phyloP scores from a whole-genome alignment of 2,329 filamentous ascomycete genomes.

The Knufia petricola region DNA sequence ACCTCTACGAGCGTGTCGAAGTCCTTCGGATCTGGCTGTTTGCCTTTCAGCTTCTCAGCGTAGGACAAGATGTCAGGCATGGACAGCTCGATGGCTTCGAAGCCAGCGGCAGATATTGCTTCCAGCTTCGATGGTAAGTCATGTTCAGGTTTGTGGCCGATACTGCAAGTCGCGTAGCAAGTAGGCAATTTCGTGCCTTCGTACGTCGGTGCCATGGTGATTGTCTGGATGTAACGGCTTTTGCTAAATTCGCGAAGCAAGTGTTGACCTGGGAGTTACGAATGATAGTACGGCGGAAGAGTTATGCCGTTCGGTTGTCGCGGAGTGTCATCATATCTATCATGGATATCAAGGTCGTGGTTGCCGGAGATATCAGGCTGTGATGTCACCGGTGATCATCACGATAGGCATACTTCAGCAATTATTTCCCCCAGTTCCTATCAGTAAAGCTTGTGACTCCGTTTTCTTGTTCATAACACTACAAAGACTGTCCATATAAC shows the following conservation, averaged over 20 bases:
- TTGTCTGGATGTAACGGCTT: not conserved
- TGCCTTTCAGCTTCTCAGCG: conserved; percentile 42
- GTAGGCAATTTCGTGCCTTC: conserved; percentile 26
- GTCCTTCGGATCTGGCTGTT: conserved; percentile 47
- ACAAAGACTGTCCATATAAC: too few species aligned
- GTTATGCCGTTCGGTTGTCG: too few species aligned
- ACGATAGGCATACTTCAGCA: too few species aligned
- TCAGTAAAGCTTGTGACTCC: too few species aligned
- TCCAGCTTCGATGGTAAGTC: conserved; percentile 31
- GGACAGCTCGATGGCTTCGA: conserved; percentile 61
- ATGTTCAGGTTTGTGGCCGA: conserved; percentile 29
- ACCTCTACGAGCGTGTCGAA: conserved; percentile 50
- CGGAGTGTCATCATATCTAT: too few species aligned
- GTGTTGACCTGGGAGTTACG: too few species aligned
- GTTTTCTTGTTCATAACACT: too few species aligned
- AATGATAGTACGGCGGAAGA: not conserved
- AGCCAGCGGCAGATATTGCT: conserved; percentile 33
- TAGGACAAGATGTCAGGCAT: conserved; percentile 63
- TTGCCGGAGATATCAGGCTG: too few species aligned
- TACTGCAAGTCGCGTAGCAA: conserved; percentile 36
- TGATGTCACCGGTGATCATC: too few species aligned
- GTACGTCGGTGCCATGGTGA: conserved; percentile 9
- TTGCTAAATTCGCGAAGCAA: too few species aligned
- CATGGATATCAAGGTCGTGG: too few species aligned
- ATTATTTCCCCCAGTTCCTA: too few species aligned